Evolutionary conservation across 306 rosid genomes (phyloP), one percentile per base, ranked within the genome.

Genomic region (Dryas octopetala): DNA sequence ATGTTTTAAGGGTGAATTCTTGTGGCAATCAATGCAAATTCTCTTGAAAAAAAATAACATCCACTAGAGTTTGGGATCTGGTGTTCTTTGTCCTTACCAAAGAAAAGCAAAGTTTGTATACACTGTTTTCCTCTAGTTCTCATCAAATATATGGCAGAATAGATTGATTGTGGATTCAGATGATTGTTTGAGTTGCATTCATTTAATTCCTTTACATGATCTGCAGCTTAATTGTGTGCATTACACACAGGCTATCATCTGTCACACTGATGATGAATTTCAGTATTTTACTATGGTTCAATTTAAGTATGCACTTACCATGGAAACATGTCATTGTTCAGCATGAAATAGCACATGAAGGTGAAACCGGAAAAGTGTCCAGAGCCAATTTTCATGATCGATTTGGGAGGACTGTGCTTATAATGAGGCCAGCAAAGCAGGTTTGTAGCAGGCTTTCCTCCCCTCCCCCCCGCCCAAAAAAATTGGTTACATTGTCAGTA

Each of bases 291-390:
- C 26, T 8, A n/a, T 47, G 32, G 47, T 47, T 53, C 61, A 48
- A 19, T 48, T 53, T 13, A 14, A 66, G 43, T 14, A 45, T 62
- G 45, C 13, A 54, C 62, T 72, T 47, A 71, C 58, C 23, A 1
- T 4, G 1, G 17, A 53, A 66, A 70, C n/a, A 41, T 74, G 50
- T 66, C 10, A 64, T 62, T 66, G 19, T 67, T 62, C 85, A 95
- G 98, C 79, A 78, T 80, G 93, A 91, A 79, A 87, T 95, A 53
- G 97, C 97, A 47, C 96, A 91, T 55, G 98, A 91, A 83, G 96
- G 98, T 38, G 97, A 86, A 83, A 95, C 97, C 0, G 98, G 98
- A 4, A 95, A 95, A 86, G 95, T 81, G 14, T 95, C 83, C 5
- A 86, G 89, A 81, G 93, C 97, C 49, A 88, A 84, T 59, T 91